These are phyloP conservation scores for Sanghuangporus weigelae DNA, from an alignment of 1,284 basidiomycete species.

Conservation along the genomic window DNA sequence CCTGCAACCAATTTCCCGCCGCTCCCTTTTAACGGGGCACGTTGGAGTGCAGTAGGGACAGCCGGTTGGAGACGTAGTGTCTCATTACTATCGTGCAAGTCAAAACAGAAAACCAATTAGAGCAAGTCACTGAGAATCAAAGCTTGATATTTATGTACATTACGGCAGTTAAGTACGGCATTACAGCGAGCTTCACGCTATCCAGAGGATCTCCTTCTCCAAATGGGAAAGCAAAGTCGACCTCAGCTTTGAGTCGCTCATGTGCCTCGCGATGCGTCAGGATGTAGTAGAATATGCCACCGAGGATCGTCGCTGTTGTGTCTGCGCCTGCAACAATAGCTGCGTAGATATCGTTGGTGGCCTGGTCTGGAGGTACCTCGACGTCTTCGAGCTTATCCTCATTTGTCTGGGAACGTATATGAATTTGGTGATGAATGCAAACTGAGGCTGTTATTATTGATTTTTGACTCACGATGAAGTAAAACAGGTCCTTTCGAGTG, in stretches of 20 bases:
- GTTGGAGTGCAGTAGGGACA: constrained; percentile 7
- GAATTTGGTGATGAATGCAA: neutral
- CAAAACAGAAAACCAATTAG: no score
- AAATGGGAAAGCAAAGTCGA: constrained; percentile 24
- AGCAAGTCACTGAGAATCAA: no score
- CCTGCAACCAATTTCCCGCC: constrained; percentile 11
- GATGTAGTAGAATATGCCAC: constrained; percentile 28
- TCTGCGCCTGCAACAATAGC: constrained; percentile 35
- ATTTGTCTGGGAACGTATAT: constrained; percentile 23
- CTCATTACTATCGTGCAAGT: constrained; percentile 2
- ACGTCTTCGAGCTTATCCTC: constrained; percentile 24
- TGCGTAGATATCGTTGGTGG: constrained; percentile 28
- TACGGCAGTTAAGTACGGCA: constrained; percentile 30
- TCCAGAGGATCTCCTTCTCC: constrained; percentile 19
- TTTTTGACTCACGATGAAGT: constrained; percentile 29
- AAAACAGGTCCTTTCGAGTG: constrained; percentile 32
- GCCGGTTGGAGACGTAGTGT: constrained; percentile 9
- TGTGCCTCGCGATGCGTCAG: constrained; percentile 27
- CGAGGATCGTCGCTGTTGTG: constrained; percentile 29
- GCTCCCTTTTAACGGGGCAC: neutral
- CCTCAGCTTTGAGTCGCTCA: constrained; percentile 24
- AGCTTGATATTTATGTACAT: constrained; percentile 22
- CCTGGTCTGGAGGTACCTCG: constrained; percentile 21
- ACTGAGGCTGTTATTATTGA: neutral
- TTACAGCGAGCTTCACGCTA: constrained; percentile 20